A percentile compares a stretch with the other conserved stretches of the same genome.
Conservation (phyloP, 1,139 yeast species). For the Candida neerlandica region DNA sequence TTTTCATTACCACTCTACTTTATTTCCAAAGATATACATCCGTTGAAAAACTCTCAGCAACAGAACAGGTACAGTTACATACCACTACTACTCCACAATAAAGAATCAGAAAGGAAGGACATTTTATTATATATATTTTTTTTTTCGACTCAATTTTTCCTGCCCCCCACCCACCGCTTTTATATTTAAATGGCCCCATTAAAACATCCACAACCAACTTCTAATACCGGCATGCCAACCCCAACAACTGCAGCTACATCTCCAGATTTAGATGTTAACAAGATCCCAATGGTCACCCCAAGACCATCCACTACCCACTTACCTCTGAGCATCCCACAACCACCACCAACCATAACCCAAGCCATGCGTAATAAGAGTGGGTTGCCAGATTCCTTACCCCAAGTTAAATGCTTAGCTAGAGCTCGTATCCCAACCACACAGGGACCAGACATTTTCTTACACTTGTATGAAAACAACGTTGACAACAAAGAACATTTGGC, state of each 20-base stretch:
- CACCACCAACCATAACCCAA: conserved; percentile 17
- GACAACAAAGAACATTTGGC: conserved; percentile 96
- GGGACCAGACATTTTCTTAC: conserved; percentile 91
- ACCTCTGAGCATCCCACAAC: conserved; percentile 14
- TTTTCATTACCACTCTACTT: neutral
- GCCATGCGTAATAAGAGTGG: conserved; percentile 21
- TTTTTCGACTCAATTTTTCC: neutral
- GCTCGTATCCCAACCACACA: conserved; percentile 93
- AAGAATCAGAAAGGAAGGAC: neutral
- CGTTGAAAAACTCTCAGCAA: too few relatives aligned
- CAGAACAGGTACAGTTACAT: too few relatives aligned
- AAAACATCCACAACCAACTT: conserved; percentile 9
- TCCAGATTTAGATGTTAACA: conserved; percentile 14
- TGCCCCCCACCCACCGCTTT: neutral
- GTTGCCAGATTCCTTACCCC: conserved; percentile 49
- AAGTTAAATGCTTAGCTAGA: conserved; percentile 85
- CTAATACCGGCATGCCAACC: conserved; percentile 5
- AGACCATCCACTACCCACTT: conserved; percentile 12
- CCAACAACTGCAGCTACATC: conserved; percentile 5
- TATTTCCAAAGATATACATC: too few relatives aligned
- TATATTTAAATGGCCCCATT: conserved; percentile 5
- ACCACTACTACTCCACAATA: neutral
- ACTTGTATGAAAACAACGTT: conserved; percentile 79
- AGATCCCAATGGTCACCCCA: conserved; percentile 20
- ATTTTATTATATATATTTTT: neutral